Evolutionary conservation across 2,329 filamentous ascomycete genomes (phyloP), one percentile per base, ranked within the genome.

Genomic region (Calonectria pteridis): DNA sequence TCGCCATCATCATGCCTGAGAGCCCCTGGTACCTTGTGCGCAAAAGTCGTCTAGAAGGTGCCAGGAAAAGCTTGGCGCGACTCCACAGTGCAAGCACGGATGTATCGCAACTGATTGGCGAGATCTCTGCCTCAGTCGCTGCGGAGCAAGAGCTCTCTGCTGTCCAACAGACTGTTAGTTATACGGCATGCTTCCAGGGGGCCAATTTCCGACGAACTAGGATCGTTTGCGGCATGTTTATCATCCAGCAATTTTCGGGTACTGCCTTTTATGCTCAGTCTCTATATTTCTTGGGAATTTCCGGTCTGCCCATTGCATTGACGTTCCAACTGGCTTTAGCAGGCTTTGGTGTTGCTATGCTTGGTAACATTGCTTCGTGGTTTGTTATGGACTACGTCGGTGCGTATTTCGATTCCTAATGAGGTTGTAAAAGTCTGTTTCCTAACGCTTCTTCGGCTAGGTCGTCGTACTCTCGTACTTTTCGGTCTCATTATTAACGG

Each of bases 151-250:
- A 64, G 59, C 37, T 64, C 49, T 64, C 59, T 64, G 14, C 37
- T 5, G 37, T 9, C 18, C 59, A 64, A 11, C 26, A 64, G 16
- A 64, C 26, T 7, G 37, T 46, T 18, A 35, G 49, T 11, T 67
- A 67, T 23, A 31, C 43, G 26, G 50, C 50, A 14, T 67, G 65
- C 20, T 67, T 67, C 50, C 26, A 16, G 26, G 65, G 65, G 1
- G 51, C 65, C 20, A 67, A 67, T 29, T 67, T 67, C 35, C 35
- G 65, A 23, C 65, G 65, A 6, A 67, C 65, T 4, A 58, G 65
- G 31, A 67, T 67, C 26, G 50, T 55, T 13, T 67, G 65, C 7
- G 65, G 65, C 65, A 67, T 67, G 65, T 67, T 67, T 14, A 55
- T 67, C 7, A 40, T 67, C 26, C 65, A 67, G 28, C 65, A 67